Conservation (phyloP, 441 rosid genomes). For the Omphalea diandra region DNA sequence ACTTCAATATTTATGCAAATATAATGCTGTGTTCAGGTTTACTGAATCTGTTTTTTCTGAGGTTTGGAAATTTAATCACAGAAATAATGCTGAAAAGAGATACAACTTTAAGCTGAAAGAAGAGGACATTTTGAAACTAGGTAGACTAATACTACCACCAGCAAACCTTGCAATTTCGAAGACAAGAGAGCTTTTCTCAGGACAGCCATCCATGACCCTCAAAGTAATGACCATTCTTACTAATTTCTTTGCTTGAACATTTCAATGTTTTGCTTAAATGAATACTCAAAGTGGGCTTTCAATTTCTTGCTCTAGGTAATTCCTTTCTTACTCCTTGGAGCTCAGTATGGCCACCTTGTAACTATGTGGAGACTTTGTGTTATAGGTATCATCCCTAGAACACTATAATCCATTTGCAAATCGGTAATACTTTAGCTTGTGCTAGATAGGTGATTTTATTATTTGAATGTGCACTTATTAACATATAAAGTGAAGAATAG, state of each 20-base stretch:
- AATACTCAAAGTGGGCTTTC: background rate
- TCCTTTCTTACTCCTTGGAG: slow-evolving; percentile 79
- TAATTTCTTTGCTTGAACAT: background rate
- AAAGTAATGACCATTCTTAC: slow-evolving; percentile 43
- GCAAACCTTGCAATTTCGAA: slow-evolving; percentile 70
- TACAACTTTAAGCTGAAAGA: slow-evolving; percentile 58
- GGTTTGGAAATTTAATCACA: slow-evolving; percentile 26
- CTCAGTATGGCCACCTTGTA: slow-evolving; percentile 81
- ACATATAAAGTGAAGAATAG: too few species aligned
- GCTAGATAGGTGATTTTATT: too few species aligned
- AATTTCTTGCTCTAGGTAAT: slow-evolving; percentile 51
- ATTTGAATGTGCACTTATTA: too few species aligned
- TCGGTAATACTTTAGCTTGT: too few species aligned
- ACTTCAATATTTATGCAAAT: background rate
- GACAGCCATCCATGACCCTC: slow-evolving; percentile 92
- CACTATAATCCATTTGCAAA: background rate
- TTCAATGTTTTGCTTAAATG: slow-evolving; percentile 11
- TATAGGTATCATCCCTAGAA: slow-evolving; percentile 42
- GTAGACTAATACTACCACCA: slow-evolving; percentile 69
- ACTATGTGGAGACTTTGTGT: slow-evolving; percentile 78
- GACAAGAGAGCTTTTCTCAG: slow-evolving; percentile 76
- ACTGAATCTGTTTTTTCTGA: background rate
- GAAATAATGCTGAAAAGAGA: slow-evolving; percentile 40
- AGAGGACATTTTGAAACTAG: slow-evolving; percentile 57
- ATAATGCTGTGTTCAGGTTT: background rate